phyloP scores from a whole-genome alignment of 768 basidiomycete genomes.

The Neoboletus magnificus region DNA sequence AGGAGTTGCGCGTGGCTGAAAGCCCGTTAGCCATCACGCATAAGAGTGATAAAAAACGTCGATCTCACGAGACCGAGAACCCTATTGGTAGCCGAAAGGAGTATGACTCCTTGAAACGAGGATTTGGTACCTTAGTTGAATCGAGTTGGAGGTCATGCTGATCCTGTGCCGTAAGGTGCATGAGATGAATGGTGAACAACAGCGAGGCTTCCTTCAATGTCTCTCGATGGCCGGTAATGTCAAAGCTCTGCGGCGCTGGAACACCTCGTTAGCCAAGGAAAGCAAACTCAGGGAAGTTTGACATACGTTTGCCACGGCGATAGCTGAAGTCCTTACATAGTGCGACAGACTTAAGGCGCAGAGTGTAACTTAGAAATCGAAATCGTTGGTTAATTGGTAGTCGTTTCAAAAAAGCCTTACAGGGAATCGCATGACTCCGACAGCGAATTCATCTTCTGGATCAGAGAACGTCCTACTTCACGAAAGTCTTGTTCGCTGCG shows the following conservation, averaged over 20 bases:
- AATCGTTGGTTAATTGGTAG: background rate
- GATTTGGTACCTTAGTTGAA: slow-evolving; percentile 16
- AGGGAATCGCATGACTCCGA: slow-evolving; percentile 15
- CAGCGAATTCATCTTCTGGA: slow-evolving; percentile 18
- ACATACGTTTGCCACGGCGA: slow-evolving; percentile 4
- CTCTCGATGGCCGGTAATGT: slow-evolving; percentile 18
- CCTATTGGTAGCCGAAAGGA: slow-evolving; percentile 24
- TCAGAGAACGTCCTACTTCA: slow-evolving; percentile 8
- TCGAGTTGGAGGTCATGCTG: slow-evolving; percentile 30
- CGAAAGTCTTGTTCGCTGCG: slow-evolving; percentile 16
- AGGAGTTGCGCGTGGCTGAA: slow-evolving; percentile 41
- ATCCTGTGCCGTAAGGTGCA: slow-evolving; percentile 31
- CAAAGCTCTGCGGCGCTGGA: slow-evolving; percentile 16
- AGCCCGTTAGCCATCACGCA: background rate
- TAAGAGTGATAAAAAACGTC: background rate
- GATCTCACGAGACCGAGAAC: slow-evolving; percentile 24
- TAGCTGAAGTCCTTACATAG: background rate
- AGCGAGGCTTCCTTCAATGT: slow-evolving; percentile 19
- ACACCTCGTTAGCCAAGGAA: background rate
- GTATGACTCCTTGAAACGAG: slow-evolving; percentile 25
- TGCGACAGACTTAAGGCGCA: slow-evolving; percentile 12
- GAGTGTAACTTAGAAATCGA: slow-evolving; percentile 10
- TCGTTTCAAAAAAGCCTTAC: slow-evolving; percentile 6
- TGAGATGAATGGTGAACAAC: slow-evolving; percentile 25
- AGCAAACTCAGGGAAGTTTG: background rate